Evolutionary conservation across 2,329 filamentous ascomycete species (phyloP), one percentile per base, ranked within the genome.

Genomic region (Aspergillus pseudoglaucus): DNA sequence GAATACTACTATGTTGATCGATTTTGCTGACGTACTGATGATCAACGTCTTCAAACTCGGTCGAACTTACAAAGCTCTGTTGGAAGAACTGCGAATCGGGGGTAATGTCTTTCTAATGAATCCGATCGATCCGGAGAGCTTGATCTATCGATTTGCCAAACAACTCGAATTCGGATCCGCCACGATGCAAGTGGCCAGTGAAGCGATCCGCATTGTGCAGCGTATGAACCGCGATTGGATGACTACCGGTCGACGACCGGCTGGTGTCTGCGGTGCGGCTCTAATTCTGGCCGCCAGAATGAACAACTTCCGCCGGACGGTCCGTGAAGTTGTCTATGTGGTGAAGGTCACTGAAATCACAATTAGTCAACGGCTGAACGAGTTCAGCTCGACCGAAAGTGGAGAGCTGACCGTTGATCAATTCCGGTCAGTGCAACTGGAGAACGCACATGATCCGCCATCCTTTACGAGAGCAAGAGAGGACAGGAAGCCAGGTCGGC

Each of bases 221-320:
- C 85, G 93, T 52, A 97, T 98, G 93, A 90, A 88, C 55, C 79
- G 88, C 46, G 93, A 98, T 70, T 97, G 93, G 90, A 97, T 98
- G 82, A 85, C 90, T 42, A 89, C 90, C 64, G 93, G 93, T 59
- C 87, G 93, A 61, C 85, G 93, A 37, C 93, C 93, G 14, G 91
- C 91, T 6, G 93, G 93, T 56, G 85, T 97, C 47, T 96, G 90
- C 66, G 93, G 93, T 52, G 93, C 93, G 10, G 95, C 90, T 56
- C 79, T 98, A 42, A 87, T 98, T 52, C 85, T 98, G 66, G 93
- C 93, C 6, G 91, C 93, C 7, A 87, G 93, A 45, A 97, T 97
- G 86, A 95, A 96, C 78, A 97, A 97, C 68, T 98, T 94, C 64
- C 86, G 91, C 40, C 84, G 93, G 15, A 95, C 90, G 0, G 83